These are phyloP conservation scores for Chrysopogon serrulatus DNA, from an alignment of 176 grass and related monocot species.

Conservation along the genomic window DNA sequence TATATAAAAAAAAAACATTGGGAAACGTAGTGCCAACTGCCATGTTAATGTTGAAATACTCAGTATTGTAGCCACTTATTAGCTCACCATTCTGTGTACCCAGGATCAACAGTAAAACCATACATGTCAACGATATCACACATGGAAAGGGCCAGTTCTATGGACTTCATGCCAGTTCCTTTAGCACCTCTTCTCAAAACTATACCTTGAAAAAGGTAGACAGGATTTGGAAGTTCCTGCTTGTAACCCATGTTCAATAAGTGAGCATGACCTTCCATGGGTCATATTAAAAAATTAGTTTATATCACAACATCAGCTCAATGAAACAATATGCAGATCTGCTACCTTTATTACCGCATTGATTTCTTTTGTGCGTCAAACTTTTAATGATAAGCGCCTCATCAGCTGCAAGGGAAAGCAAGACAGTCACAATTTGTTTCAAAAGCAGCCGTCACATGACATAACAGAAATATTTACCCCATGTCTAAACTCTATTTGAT, in stretches of 20 bases:
- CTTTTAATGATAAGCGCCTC: slow-evolving; percentile 98
- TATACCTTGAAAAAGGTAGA: slow-evolving; percentile 98
- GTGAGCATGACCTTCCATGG: neutral
- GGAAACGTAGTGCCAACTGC: neutral
- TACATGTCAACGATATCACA: slow-evolving; percentile 91
- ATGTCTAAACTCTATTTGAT: neutral
- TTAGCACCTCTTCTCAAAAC: slow-evolving; percentile 94
- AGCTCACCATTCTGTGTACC: slow-evolving; percentile 95
- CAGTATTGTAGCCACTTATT: neutral
- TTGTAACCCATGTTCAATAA: slow-evolving; percentile 25
- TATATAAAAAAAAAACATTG: neutral
- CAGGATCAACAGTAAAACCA: slow-evolving; percentile 94
- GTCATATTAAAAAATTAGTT: neutral
- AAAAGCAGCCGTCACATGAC: neutral
- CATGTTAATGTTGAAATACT: slow-evolving; percentile 1
- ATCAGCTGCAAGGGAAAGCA: slow-evolving; percentile 66
- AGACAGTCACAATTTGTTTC: neutral
- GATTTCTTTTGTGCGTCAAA: slow-evolving; percentile 80
- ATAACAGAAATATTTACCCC: neutral
- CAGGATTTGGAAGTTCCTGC: slow-evolving; percentile 96
- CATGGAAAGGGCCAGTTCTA: slow-evolving; percentile 97
- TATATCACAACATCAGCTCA: slow-evolving; percentile 18
- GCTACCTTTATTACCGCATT: slow-evolving; percentile 87
- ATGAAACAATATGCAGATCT: neutral
- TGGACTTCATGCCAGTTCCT: slow-evolving; percentile 98